Percentiles rank a stretch among this genome's conserved stretches.
phyloP scores from a whole-genome alignment of 495 filamentous ascomycete species.

The Penicillium malachiteum region DNA sequence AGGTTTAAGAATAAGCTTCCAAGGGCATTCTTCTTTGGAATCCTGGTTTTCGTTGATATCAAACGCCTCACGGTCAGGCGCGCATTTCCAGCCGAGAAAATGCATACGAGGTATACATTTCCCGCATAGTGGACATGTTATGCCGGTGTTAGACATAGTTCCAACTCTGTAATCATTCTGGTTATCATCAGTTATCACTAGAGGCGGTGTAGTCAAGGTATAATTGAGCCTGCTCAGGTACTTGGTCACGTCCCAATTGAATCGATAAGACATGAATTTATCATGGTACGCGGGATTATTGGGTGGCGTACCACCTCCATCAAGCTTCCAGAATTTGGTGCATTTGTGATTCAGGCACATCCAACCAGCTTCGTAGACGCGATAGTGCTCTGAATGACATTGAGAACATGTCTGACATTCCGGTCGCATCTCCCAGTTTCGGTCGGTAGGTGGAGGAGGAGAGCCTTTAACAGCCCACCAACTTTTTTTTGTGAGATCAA shows the following conservation, averaged over 20 bases:
- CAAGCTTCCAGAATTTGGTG: slow-evolving; percentile 51
- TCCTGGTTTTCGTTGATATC: not conserved
- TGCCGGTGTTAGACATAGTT: not conserved
- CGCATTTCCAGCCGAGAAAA: slow-evolving; percentile 68
- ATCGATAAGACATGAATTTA: slow-evolving; percentile 53
- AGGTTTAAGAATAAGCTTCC: not conserved
- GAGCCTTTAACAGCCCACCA: slow-evolving; percentile 65
- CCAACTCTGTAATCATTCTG: not conserved
- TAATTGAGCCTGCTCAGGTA: not conserved
- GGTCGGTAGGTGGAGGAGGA: slow-evolving; percentile 5
- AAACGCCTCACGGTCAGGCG: not conserved
- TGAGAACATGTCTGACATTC: slow-evolving; percentile 33
- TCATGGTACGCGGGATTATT: slow-evolving; percentile 51
- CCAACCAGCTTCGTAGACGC: slow-evolving; percentile 62
- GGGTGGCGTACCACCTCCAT: slow-evolving; percentile 22
- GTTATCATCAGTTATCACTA: not conserved
- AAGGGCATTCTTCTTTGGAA: not conserved
- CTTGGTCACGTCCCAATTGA: not conserved
- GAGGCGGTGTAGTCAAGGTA: not conserved
- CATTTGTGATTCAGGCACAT: slow-evolving; percentile 66
- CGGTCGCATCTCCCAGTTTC: slow-evolving; percentile 19
- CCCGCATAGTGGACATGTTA: slow-evolving; percentile 1
- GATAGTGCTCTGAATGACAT: slow-evolving; percentile 38
- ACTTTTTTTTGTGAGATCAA: slow-evolving; percentile 54
- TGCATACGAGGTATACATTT: slow-evolving; percentile 60